Conservation (phyloP, 371 early-diverging fungal species). For the Thermomucor indicae-seudaticae region DNA sequence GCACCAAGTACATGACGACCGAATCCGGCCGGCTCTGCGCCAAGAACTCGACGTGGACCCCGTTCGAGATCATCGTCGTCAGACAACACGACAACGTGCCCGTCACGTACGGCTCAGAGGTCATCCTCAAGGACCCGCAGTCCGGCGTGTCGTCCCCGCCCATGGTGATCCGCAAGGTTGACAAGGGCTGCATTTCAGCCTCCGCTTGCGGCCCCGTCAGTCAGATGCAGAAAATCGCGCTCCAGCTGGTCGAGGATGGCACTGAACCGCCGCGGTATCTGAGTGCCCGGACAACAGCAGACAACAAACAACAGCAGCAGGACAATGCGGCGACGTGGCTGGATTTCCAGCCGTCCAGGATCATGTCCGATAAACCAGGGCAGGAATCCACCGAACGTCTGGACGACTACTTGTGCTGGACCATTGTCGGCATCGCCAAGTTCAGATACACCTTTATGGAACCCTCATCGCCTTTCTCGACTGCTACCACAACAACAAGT, state of each 20-base stretch:
- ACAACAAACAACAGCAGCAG: slow-evolving; percentile 4
- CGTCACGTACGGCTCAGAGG: slow-evolving; percentile 73
- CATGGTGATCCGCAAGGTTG: slow-evolving; percentile 77
- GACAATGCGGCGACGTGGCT: slow-evolving; percentile 27
- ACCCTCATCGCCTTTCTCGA: not conserved
- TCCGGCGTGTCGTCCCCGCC: slow-evolving; percentile 67
- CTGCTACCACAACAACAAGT: not conserved
- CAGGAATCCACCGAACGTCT: slow-evolving; percentile 26
- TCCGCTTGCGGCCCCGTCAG: slow-evolving; percentile 69
- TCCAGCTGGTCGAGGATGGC: slow-evolving; percentile 48
- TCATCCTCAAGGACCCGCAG: slow-evolving; percentile 64
- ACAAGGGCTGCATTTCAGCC: slow-evolving; percentile 64
- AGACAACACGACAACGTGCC: slow-evolving; percentile 44
- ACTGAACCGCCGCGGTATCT: slow-evolving; percentile 28
- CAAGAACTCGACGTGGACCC: slow-evolving; percentile 75
- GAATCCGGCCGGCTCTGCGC: slow-evolving; percentile 57
- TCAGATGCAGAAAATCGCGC: slow-evolving; percentile 86
- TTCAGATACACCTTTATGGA: slow-evolving; percentile 42
- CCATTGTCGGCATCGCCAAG: slow-evolving; percentile 68
- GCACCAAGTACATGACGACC: slow-evolving; percentile 78
- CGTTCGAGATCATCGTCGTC: slow-evolving; percentile 67
- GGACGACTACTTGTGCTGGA: slow-evolving; percentile 83
- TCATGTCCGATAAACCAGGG: slow-evolving; percentile 1
- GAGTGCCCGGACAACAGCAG: slow-evolving; percentile 26
- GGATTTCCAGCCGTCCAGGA: slow-evolving; percentile 24